Evolutionary conservation across 139 green algal species (phyloP).

Genomic region (Chlorella sp.): DNA sequence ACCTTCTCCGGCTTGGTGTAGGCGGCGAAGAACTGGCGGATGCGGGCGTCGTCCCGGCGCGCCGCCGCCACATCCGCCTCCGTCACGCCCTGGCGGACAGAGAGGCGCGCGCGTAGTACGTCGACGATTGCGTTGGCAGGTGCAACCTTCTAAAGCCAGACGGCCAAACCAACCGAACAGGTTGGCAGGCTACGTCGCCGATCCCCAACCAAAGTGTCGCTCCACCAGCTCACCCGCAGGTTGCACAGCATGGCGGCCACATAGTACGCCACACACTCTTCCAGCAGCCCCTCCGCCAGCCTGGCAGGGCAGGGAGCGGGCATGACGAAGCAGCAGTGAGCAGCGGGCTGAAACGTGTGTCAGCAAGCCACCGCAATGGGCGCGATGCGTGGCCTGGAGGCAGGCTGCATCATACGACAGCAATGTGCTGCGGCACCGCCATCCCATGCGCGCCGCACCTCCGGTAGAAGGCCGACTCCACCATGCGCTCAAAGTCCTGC

Average conservation of each 20-base stretch:
- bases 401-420: too few relatives aligned
- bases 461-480: conserved; percentile 54
- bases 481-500: conserved; percentile 57
- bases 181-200: too few relatives aligned
- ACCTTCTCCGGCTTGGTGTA: conserved; percentile 51
- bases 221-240: conserved; percentile 10
- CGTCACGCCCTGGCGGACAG: conserved; percentile 6
- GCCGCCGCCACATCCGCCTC: conserved; percentile 40
- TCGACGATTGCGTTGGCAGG: too few relatives aligned
- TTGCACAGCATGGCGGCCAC: conserved; percentile 54
- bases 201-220: too few relatives aligned
- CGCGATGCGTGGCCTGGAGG: too few relatives aligned
- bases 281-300: conserved; percentile 54
- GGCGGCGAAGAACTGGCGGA: conserved; percentile 64
- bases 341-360: too few relatives aligned
- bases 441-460: conserved; percentile 9
- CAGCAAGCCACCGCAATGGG: too few relatives aligned
- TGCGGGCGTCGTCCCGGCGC: conserved; percentile 22
- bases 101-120: too few relatives aligned
- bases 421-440: too few relatives aligned
- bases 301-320: neutral
- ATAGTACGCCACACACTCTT: conserved; percentile 60
- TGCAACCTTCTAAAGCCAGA: too few relatives aligned
- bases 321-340: neutral
- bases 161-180: too few relatives aligned